Evolutionary conservation across 148 eudicot species (phyloP), one percentile per base, ranked within the genome.

Genomic region (Bassia scoparia): DNA sequence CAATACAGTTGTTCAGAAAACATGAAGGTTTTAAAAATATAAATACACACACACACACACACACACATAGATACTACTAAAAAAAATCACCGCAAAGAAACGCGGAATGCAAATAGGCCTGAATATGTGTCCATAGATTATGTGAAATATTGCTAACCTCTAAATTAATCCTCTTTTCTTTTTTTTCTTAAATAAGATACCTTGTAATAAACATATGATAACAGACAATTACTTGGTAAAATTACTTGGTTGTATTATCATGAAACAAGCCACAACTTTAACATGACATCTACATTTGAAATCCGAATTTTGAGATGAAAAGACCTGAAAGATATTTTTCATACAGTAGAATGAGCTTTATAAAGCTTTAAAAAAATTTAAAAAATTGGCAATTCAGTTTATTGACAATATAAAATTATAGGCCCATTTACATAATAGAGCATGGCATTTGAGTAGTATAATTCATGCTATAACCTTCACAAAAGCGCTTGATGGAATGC

Each of bases 401-500:
- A 27, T 31, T 20, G 59, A 53, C 38, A 7, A 31, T 3, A 31
- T 33, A 53, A 30, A n/a, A 35, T 26, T 60, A 20, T 0, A 2
- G 55, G 60, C 27, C 26, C 55, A 55, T 23, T 31, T 58, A 26
- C 21, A 15, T 41, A 18, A 52, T n/a, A n/a, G n/a, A 71, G 46
- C 14, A 55, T 34, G 44, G 21, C 52, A 24, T 34, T 17, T 29
- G 56, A 52, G 69, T 41, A 60, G 52, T 21, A 52, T 27, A 67
- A 29, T 52, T 54, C 24, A 68, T 27, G 9, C 30, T 54, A 54
- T 87, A n/a, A 94, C 98, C 98, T 95, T 95, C 34, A 95, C 92
- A 74, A 91, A 95, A 64, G 93, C 83, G 62, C 89, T 84, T 74
- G 99, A 89, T 48, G 99, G 96, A 77, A 95, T 95, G 82, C 97